phyloP scores from a whole-genome alignment of 139 green algal genomes.

The Limnomonas spitsbergensis region DNA sequence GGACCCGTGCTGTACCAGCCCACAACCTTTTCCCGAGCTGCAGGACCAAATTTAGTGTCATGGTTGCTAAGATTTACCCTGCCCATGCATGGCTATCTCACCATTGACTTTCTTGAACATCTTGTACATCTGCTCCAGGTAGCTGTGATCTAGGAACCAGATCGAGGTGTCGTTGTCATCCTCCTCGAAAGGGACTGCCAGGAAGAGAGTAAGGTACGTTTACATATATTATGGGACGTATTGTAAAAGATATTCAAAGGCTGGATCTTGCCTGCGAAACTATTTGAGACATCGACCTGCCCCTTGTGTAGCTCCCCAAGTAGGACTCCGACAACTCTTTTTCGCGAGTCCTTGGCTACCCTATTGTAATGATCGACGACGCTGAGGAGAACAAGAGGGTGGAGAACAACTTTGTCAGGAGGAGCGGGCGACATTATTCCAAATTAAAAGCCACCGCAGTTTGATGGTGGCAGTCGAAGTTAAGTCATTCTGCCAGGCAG shows the following conservation, averaged over 20 bases:
- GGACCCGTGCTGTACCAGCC: conserved; percentile 99
- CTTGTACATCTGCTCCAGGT: conserved; percentile 93
- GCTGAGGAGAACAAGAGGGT: conserved; percentile 93
- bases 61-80: not conserved
- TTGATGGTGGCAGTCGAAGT: too few species aligned
- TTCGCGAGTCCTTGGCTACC: conserved; percentile 92
- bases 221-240: not conserved
- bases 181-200: conserved; percentile 96
- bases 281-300: conserved; percentile 91
- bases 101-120: conserved; percentile 99
- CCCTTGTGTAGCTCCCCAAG: conserved; percentile 86
- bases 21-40: conserved; percentile 89
- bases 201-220: not conserved
- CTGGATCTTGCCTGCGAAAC: conserved; percentile 77
- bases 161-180: conserved; percentile 93
- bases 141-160: conserved; percentile 99
- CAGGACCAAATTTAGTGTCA: conserved; percentile 5
- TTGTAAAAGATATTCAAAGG: too few species aligned
- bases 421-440: not conserved
- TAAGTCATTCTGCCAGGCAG: too few species aligned
- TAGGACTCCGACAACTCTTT: conserved; percentile 92
- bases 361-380: conserved; percentile 98
- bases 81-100: conserved; percentile 23
- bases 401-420: conserved; percentile 83
- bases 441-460: too few species aligned